Base-by-base conservation (phyloP, 2,329 filamentous ascomycete species). In the Epichloe aotearoae region DNA sequence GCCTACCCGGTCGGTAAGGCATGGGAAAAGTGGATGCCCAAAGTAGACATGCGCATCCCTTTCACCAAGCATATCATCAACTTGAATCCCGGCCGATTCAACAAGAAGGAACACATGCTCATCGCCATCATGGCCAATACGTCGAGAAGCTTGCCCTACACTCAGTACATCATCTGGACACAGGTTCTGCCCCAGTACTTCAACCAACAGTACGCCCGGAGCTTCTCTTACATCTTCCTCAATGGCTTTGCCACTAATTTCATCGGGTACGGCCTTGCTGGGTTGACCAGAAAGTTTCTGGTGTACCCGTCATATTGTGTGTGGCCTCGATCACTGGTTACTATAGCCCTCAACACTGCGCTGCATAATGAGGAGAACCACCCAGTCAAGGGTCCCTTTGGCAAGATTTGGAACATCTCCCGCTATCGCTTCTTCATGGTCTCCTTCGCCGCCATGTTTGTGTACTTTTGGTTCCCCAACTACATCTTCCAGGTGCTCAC, bases 111-210 rank as follows among this genome's bases (percentile, higher is more conserved):
- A 61, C 78, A 82, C 58, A 77, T 78, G 69, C 67, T 82, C 41
- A 76, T 80, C 55, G 75, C 74, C 52, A 76, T 79, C 61, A 79
- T 79, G 75, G 78, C 82, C 50, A 83, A 83, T 60, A 74, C 76
- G 12, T 71, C 73, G 11, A 74, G 70, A 62, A 72, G 71, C 53
- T 67, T 68, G 4, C 75, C 75, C 0, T 79, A 77, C 57, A 78
- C 75, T 3, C 74, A 73, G 61, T 69, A 74, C 58, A 76, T 78
- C 52, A 73, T 77, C 53, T 77, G 73, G 73, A 71, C 72, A 5
- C 75, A 79, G 48, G 69, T 66, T 50, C 61, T 78, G 38, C 73
- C 73, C 0, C 68, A 70, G 55, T 79, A 73, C 58, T 79, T 77
- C 57, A 72, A 77, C 60, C 75, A 79, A 57, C 61, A 64, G 1